Evolutionary conservation across 2,329 filamentous ascomycete genomes (phyloP).

Genomic region (Paecilomyces niveus): DNA sequence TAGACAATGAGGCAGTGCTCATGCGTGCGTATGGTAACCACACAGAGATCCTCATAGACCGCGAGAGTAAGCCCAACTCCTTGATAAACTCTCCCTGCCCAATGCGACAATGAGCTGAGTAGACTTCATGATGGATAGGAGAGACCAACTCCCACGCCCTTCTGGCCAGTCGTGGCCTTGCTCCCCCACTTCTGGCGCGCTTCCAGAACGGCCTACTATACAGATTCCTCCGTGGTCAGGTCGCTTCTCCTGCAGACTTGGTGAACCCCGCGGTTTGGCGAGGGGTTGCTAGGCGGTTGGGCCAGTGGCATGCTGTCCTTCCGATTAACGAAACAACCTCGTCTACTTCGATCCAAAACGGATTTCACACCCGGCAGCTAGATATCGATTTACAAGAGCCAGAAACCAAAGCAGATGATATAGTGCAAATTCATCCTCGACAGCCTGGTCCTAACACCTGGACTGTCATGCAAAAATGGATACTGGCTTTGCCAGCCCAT

Average conservation of each 20-base stretch:
- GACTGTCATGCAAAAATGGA: conserved; percentile 96
- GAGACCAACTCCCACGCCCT: conserved; percentile 70
- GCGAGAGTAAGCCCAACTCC: conserved; percentile 61
- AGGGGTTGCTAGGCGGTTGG: conserved; percentile 75
- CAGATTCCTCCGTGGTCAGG: conserved; percentile 74
- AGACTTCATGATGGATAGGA: conserved; percentile 34
- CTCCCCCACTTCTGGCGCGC: conserved; percentile 78
- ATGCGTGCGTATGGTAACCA: conserved; percentile 91
- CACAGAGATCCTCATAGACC: conserved; percentile 91
- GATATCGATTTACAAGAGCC: conserved; percentile 11
- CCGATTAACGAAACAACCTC: conserved; percentile 46
- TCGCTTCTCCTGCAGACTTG: conserved; percentile 74
- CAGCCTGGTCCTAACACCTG: conserved; percentile 81
- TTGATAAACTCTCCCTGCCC: conserved; percentile 14
- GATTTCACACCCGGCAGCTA: conserved; percentile 14
- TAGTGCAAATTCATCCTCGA: conserved; percentile 48
- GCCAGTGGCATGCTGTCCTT: conserved; percentile 81
- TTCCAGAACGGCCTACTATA: conserved; percentile 97
- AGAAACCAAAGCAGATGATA: conserved; percentile 16
- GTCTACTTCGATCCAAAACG: conserved; percentile 11
- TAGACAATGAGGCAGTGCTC: conserved; percentile 79
- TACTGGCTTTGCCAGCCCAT: conserved; percentile 68
- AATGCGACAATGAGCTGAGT: conserved; percentile 29
- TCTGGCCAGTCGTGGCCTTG: conserved; percentile 73
- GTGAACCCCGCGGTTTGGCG: conserved; percentile 67